Evolutionary conservation across 257 asterid species (phyloP), one percentile per base, ranked within the genome.

Genomic region (Osmanthus fragrans): DNA sequence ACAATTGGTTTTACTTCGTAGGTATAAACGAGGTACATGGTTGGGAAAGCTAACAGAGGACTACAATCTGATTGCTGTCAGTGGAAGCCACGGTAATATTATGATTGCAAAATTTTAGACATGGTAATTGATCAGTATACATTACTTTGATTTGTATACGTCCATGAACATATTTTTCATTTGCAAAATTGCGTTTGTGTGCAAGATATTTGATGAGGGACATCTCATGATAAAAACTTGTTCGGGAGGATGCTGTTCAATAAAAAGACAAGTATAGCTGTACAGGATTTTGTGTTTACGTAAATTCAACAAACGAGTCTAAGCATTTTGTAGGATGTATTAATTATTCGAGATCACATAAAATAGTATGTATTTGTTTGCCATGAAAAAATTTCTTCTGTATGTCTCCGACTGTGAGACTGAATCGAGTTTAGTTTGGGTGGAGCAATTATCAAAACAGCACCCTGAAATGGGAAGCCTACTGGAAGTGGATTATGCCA

Each of bases 71-170:
- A 79, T 80, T 79, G 88, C 86, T 39, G 85, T 84, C 67, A 70
- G 84, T 70, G 88, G 90, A 34, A 82, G 81, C 79, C 88, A 78
- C 78, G 87, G 88, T 86, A 80, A 75, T 49, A 4, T 18, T 54
- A 3, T 16, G 74, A 51, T 73, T 68, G 30, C 60, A 25, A 18
- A 65, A 72, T 34, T 49, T 70, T 77, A 56, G 76, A 39, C 34
- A 47, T 15, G 34, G 15, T 58, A 3, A 33, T 45, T 45, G 51
- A 47, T 16, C n/a, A 47, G 19, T 15, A 15, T 47, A 15, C n/a
- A 5, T 19, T 47, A 13, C n/a, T 47, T 47, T 15, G 56, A 47
- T 16, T 30, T 36, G 13, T 69, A 16, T 69, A 5, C 32, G 32
- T 36, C 9, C 40, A 4, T 34, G 73, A 29, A 34, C 34, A 32